A percentile compares a stretch with the other conserved stretches of the same genome.
phyloP scores from a whole-genome alignment of 2,329 filamentous ascomycete species.

The Triangularia setosa region DNA sequence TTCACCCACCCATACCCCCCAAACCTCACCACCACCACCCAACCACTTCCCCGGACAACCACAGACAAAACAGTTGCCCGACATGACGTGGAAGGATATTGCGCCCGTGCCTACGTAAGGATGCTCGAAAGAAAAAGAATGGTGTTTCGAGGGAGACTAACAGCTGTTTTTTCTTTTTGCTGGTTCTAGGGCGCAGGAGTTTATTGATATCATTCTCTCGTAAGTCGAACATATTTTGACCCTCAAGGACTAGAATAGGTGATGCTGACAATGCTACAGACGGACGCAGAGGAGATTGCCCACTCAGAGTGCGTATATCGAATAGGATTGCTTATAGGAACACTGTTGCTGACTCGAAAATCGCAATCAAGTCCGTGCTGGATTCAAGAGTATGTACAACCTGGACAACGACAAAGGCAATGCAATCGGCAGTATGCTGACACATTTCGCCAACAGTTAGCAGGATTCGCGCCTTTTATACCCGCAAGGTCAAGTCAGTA shows the following conservation, averaged over 20 bases:
- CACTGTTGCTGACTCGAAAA: constrained; percentile 19
- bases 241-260: neutral
- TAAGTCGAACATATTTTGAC: constrained; percentile 16
- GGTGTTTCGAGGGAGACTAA: constrained; percentile 6
- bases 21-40: constrained; percentile 11
- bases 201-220: constrained; percentile 86
- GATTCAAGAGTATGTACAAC: constrained; percentile 63
- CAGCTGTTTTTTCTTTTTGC: neutral
- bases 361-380: constrained; percentile 59
- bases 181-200: constrained; percentile 67
- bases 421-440: constrained; percentile 7
- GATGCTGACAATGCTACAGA: constrained; percentile 41
- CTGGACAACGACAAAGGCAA: neutral
- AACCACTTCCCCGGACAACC: constrained; percentile 11
- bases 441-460: constrained; percentile 52
- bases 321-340: neutral
- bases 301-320: constrained; percentile 58
- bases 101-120: constrained; percentile 29
- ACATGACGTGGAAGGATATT: constrained; percentile 32
- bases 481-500: constrained; percentile 79
- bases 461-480: constrained; percentile 90
- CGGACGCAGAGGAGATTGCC: constrained; percentile 89
- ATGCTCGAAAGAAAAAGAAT: neutral
- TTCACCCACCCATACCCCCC: constrained; percentile 10
- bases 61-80: constrained; percentile 15